phyloP scores from a whole-genome alignment of 495 filamentous ascomycete species.

The Penicillium cinerascens region DNA sequence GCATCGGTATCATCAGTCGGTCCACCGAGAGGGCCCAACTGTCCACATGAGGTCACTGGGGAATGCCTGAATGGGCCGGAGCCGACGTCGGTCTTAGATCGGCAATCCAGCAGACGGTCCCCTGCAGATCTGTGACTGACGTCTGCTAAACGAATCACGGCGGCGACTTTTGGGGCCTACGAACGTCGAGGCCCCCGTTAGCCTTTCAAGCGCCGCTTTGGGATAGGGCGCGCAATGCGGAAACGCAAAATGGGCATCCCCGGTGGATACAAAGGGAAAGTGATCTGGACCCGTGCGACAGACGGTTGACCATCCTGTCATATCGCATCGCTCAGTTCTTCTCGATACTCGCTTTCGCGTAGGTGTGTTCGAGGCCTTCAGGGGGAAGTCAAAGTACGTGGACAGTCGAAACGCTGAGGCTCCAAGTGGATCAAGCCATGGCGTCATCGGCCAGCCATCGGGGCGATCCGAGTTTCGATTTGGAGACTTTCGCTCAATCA shows the following conservation, averaged over 20 bases:
- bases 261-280: no score
- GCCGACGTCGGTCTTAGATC: slow-evolving; percentile 15
- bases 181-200: slow-evolving; percentile 12
- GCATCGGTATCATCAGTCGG: slow-evolving; percentile 12
- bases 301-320: background rate
- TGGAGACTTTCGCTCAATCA: background rate
- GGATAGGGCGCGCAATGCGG: slow-evolving; percentile 8
- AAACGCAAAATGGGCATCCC: slow-evolving; percentile 10
- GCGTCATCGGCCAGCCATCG: slow-evolving; percentile 18
- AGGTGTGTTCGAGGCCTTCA: background rate
- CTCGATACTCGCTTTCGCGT: background rate
- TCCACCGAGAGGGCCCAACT: slow-evolving; percentile 19
- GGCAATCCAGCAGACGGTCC: slow-evolving; percentile 14
- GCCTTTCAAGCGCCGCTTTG: background rate
- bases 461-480: slow-evolving; percentile 18
- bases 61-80: slow-evolving; percentile 18
- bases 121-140: slow-evolving; percentile 30
- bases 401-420: slow-evolving; percentile 14
- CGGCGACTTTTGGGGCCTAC: background rate
- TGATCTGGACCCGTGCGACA: no score
- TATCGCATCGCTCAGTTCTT: background rate
- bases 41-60: slow-evolving; percentile 36
- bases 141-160: slow-evolving; percentile 20
- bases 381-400: background rate
- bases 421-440: slow-evolving; percentile 16